Base-by-base conservation (phyloP, 371 early-diverging fungal genomes). In the Lichtheimia hyalospora region DNA sequence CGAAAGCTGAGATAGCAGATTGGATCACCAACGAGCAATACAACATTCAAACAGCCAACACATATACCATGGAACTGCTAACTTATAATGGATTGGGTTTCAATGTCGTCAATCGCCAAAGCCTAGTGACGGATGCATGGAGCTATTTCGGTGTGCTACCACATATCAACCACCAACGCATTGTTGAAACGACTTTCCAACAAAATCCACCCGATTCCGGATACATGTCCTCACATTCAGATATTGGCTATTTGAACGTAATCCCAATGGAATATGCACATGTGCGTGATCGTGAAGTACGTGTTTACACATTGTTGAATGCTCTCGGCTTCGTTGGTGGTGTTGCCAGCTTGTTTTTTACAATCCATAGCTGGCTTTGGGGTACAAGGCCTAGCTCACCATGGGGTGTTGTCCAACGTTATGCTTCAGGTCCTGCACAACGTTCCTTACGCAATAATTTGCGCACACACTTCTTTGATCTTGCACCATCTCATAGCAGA, bases 381-480 rank as follows among this genome's bases (percentile, higher is more conserved):
- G 80, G 80, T 57, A 69, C 64, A 39, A 71, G 80, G 43, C 80
- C 80, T 34, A 65, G 73, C 28, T 74, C 75, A 7, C 80, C 80
- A 23, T 79, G 80, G 80, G 80, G 80, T 46, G 73, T 79, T 24
- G 73, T 79, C 2, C 80, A 79, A 24, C 69, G 80, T 44, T 79
- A 77, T 77, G 72, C 77, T 27, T 63, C 49, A 68, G 70, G 6
- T 79, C 80, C 21, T 44, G 14, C 42, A 13, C 23, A n/a, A 46
- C 46, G 46, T 3, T 21, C 46, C 14, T 46, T 21, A 46, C n/a
- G 46, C n/a, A n/a, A 46, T 7, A 46, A 46, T 46, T 46, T 46
- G 16, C 6, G 34, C 6, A 10, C 34, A n/a, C 21, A 12, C 0
- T n/a, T 46, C 46, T 21, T 46, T 21, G 46, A 21, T 21, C 46